Evolutionary conservation across 2,329 filamentous ascomycete species (phyloP).

Genomic region (Epicoccum sorghinum): DNA sequence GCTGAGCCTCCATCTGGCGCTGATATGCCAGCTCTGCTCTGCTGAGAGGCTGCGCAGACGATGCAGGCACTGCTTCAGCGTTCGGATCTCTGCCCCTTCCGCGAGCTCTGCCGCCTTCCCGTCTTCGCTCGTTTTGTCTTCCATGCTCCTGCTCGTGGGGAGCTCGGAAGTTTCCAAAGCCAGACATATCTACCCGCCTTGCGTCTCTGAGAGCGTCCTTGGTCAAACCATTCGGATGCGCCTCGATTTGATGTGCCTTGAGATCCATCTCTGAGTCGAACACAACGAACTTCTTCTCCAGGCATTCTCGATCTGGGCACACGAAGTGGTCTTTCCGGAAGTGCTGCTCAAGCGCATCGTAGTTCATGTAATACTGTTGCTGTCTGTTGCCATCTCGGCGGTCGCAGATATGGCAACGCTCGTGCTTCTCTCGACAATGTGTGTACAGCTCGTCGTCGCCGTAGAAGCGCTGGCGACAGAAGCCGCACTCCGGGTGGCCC

Average conservation of each 20-base stretch:
- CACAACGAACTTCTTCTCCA: conserved; percentile 97
- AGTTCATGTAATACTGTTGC: conserved; percentile 91
- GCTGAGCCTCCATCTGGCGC: conserved; percentile 88
- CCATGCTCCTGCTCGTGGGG: conserved; percentile 70
- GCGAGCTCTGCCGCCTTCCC: conserved; percentile 57
- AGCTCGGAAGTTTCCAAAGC: conserved; percentile 74
- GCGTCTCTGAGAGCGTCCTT: conserved; percentile 86
- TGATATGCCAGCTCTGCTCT: conserved; percentile 92
- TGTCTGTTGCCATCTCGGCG: conserved; percentile 65
- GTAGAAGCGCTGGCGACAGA: conserved; percentile 91
- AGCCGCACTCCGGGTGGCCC: conserved; percentile 91
- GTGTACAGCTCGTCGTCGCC: conserved; percentile 93
- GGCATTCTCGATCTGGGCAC: conserved; percentile 82
- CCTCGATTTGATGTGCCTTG: conserved; percentile 87
- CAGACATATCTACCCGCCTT: conserved; percentile 82
- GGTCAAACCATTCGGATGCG: conserved; percentile 78
- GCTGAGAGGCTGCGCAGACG: conserved; percentile 78
- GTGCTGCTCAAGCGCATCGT: conserved; percentile 83
- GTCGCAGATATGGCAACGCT: conserved; percentile 94
- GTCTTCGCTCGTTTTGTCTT: conserved; percentile 46
- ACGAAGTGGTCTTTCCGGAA: conserved; percentile 87
- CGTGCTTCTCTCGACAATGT: conserved; percentile 92
- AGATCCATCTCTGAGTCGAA: conserved; percentile 95
- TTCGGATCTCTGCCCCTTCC: conserved; percentile 85
- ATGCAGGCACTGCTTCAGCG: conserved; percentile 75